Base-by-base conservation (phyloP, 2,329 filamentous ascomycete species). In the Ilyonectria mors-panacis region DNA sequence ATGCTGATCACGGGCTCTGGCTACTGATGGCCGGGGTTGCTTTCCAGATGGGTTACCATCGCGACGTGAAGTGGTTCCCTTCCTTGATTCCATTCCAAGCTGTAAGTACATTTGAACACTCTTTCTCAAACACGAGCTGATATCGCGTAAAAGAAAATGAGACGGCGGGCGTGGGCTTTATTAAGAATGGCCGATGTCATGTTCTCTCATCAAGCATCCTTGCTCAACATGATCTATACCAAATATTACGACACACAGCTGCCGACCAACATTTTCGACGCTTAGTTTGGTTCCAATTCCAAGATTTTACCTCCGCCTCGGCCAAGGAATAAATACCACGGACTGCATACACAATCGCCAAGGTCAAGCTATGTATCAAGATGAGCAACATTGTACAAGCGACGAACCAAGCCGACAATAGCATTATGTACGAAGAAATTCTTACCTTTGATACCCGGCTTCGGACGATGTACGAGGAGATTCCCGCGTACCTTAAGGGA, bases 401-500 rank as follows among this genome's bases (percentile, higher is more conserved):
- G 23, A 87, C 88, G 13, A 87, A 85, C 59, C 81, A 86, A 33
- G 83, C 90, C 3, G 86, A 85, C 21, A 87, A 85, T 65, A 84
- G 82, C 56, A 82, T 87, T 3, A 81, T 85, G n/a, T 92, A 92
- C 74, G 90, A 92, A 42, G 89, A 92, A 62, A 87, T 92, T 57
- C 79, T 92, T 73, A 82, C 88, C 71, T 82, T 91, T 76, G 87
- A 93, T 79, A 80, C 84, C 79, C 84, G 88, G 74, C 75, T 94
- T 72, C 83, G 89, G 35, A 86, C 89, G 60, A 81, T 90, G 35
- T 86, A 87, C 76, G 84, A 91, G 33, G 87, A 91, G 63, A 87
- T 97, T 57, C 94, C 95, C 1, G 91, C 93, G 3, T 92, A 97
- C 79, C 85, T 98, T 37, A 91, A 90, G 72, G 85, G 97, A 71